Evolutionary conservation across 2,329 filamentous ascomycete species (phyloP).

Genomic region (Didymellaceae sp.): DNA sequence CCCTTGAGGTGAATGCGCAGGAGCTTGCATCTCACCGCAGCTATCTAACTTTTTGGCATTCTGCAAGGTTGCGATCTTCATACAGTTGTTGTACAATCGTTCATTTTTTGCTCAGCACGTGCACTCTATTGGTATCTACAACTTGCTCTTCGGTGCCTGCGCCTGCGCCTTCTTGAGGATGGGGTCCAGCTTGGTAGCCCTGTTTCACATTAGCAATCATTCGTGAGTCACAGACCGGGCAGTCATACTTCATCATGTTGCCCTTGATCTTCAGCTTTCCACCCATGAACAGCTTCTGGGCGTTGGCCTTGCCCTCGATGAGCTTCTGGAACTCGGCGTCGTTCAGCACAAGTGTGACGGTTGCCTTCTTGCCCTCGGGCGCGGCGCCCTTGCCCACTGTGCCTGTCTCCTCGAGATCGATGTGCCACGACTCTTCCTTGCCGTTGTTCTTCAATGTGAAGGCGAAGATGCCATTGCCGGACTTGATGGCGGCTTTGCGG

Average conservation of each 20-base stretch:
- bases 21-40: too few species aligned
- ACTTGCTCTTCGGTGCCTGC: constrained; percentile 42
- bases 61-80: too few species aligned
- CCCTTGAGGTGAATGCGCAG: too few species aligned
- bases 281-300: constrained; percentile 95
- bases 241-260: constrained; percentile 80
- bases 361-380: constrained; percentile 76
- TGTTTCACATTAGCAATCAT: constrained; percentile 29
- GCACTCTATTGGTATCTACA: constrained; percentile 35
- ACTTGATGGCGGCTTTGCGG: constrained; percentile 86
- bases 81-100: background rate
- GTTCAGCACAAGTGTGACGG: constrained; percentile 82
- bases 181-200: constrained; percentile 89
- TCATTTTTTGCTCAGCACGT: too few species aligned
- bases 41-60: too few species aligned
- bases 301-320: constrained; percentile 86
- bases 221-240: too few species aligned
- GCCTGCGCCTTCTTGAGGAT: constrained; percentile 59
- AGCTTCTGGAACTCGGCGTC: constrained; percentile 88
- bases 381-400: constrained; percentile 77
- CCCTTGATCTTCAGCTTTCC: constrained; percentile 98
- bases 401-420: constrained; percentile 92
- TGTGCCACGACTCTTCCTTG: constrained; percentile 86
- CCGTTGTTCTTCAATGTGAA: constrained; percentile 93
- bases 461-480: constrained; percentile 84